phyloP scores from a whole-genome alignment of 1,139 yeast genomes.

The Yamadazyma sp. region DNA sequence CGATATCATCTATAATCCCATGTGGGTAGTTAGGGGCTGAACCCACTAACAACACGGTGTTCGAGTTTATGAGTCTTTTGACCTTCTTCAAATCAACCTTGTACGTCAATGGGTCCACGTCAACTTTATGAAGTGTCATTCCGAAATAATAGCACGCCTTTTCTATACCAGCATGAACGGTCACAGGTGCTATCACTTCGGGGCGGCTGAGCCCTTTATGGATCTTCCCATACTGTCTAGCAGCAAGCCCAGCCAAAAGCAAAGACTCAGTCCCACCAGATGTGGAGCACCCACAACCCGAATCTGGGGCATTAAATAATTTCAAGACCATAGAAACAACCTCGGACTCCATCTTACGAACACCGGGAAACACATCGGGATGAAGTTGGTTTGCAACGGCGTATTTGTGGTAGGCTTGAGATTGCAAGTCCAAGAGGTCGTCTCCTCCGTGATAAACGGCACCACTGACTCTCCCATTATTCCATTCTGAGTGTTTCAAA shows the following conservation, averaged over 20 bases:
- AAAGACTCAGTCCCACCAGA: constrained; percentile 98
- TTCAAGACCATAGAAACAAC: constrained; percentile 87
- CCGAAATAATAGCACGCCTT: constrained; percentile 92
- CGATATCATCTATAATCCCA: constrained; percentile 90
- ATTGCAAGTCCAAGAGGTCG: constrained; percentile 68
- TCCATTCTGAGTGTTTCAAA: constrained; percentile 76
- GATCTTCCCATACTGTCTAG: constrained; percentile 63
- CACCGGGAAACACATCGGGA: constrained; percentile 96
- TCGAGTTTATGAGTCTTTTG: constrained; percentile 62
- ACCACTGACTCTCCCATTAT: constrained; percentile 83
- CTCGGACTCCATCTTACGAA: constrained; percentile 94
- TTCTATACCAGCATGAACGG: constrained; percentile 94
- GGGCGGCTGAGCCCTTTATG: constrained; percentile 67
- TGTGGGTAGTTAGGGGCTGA: constrained; percentile 98
- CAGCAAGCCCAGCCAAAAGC: constrained; percentile 81
- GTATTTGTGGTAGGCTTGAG: constrained; percentile 71
- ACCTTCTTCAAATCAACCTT: constrained; percentile 69
- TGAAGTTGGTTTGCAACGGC: constrained; percentile 92
- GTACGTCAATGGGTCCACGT: constrained; percentile 65
- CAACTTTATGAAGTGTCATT: constrained; percentile 80
- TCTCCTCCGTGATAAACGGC: constrained; percentile 96
- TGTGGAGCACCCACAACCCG: constrained; percentile 85
- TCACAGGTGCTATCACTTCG: constrained; percentile 84
- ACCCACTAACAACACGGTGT: constrained; percentile 83
- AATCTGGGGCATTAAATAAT: constrained; percentile 71